These are phyloP conservation scores for Pichia cactophila DNA, from an alignment of 1,139 yeast genomes.

Conservation along the genomic window DNA sequence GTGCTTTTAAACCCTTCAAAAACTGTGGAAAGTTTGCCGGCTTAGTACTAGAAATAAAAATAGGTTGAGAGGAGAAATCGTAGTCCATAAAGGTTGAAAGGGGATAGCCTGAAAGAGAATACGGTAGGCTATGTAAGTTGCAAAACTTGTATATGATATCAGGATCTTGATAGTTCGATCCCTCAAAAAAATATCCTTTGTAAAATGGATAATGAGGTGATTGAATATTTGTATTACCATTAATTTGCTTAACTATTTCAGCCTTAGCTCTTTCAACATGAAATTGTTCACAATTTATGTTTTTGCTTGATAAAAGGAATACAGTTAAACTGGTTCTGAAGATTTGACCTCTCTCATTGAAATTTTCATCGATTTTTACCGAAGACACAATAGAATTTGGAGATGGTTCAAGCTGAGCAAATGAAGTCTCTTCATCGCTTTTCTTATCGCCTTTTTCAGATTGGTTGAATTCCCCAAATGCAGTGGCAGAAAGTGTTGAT, in stretches of 20 bases:
- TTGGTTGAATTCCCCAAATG: too few species aligned
- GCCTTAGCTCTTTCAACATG: not conserved
- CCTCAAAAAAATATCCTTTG: not conserved
- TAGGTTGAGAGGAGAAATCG: not conserved
- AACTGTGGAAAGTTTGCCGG: slow-evolving; percentile 7
- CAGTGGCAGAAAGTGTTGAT: not conserved
- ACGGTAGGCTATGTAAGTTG: slow-evolving; percentile 2
- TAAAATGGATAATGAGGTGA: slow-evolving; percentile 7
- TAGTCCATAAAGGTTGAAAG: not conserved
- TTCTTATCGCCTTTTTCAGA: not conserved
- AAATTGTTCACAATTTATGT: slow-evolving; percentile 1
- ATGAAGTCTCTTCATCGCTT: not conserved
- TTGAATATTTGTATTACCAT: not conserved
- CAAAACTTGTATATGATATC: slow-evolving; percentile 6
- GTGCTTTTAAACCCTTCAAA: not conserved
- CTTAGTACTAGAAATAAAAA: not conserved
- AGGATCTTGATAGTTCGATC: slow-evolving; percentile 6
- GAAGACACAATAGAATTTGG: slow-evolving; percentile 6
- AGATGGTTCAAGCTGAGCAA: slow-evolving; percentile 2
- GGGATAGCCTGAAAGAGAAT: slow-evolving; percentile 12
- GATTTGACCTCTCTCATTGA: not conserved
- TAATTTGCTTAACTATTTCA: not conserved
- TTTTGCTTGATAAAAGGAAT: slow-evolving; percentile 8
- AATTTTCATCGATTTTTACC: not conserved
- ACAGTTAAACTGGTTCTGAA: slow-evolving; percentile 7